A percentile compares a stretch with the other conserved stretches of the same genome.
Evolutionary conservation across 305 asterid species (phyloP).

Genomic region (Fraxinus albicans): DNA sequence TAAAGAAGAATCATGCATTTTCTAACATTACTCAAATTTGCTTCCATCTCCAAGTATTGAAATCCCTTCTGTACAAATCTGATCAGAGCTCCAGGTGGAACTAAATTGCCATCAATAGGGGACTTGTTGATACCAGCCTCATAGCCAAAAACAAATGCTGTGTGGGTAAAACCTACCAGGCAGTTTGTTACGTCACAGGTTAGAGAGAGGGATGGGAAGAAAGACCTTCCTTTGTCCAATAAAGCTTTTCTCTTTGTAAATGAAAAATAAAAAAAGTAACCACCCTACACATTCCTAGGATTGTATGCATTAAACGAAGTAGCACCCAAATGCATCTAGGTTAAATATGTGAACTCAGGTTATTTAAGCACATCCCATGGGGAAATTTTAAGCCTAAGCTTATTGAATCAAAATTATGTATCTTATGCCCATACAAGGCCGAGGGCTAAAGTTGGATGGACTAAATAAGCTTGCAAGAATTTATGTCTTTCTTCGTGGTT

Average conservation of each 20-base stretch:
- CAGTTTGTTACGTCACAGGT: neutral
- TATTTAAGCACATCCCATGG: neutral
- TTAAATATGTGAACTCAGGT: neutral
- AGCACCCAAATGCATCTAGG: neutral
- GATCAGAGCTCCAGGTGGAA: conserved; percentile 49
- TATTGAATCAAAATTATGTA: neutral
- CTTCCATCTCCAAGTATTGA: conserved; percentile 48
- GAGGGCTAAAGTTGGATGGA: neutral
- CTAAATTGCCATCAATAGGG: conserved; percentile 31
- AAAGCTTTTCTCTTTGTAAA: neutral
- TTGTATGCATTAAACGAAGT: neutral
- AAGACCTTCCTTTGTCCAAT: neutral
- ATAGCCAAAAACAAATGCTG: conserved; percentile 42
- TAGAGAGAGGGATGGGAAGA: neutral
- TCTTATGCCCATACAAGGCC: neutral
- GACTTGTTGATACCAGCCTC: conserved; percentile 40
- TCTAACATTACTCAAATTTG: conserved; percentile 46
- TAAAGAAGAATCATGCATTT: conserved; percentile 22
- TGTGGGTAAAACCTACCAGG: conserved; percentile 34
- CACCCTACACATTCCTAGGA: neutral
- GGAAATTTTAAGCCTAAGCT: neutral
- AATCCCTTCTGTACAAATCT: conserved; percentile 46
- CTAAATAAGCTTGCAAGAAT: neutral
- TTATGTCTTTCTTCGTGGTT: neutral
- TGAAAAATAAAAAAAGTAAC: neutral